Evolutionary conservation across 106 monocot species (phyloP).

Genomic region (Dioscorea zingiberensis): DNA sequence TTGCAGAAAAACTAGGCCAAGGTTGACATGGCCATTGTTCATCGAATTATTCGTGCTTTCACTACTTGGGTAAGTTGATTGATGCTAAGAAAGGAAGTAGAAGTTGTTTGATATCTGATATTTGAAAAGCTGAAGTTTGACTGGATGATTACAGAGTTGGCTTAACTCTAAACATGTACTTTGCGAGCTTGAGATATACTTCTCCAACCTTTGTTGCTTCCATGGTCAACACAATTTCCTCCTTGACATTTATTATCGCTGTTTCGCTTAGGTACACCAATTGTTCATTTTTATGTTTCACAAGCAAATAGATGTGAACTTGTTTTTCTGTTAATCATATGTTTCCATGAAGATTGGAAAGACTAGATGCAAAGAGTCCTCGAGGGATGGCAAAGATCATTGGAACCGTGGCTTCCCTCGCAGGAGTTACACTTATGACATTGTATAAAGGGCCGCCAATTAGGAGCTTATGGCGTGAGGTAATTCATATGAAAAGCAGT

Average conservation of each 20-base stretch:
- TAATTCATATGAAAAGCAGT: constrained; percentile 51
- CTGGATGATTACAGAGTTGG: constrained; percentile 44
- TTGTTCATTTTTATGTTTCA: not conserved
- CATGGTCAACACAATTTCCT: constrained; percentile 75
- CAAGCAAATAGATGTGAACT: not conserved
- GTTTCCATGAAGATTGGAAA: constrained; percentile 50
- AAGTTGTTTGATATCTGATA: not conserved
- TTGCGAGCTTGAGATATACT: constrained; percentile 78
- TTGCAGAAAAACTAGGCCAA: constrained; percentile 69
- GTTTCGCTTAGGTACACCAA: constrained; percentile 51
- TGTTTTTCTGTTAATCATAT: not conserved
- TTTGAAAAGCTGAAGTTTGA: not conserved
- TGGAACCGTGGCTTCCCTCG: constrained; percentile 68
- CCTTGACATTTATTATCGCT: constrained; percentile 82
- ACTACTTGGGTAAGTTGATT: constrained; percentile 54
- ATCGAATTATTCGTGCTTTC: constrained; percentile 79
- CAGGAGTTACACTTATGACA: constrained; percentile 82
- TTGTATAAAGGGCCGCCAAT: constrained; percentile 67
- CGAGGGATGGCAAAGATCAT: constrained; percentile 64
- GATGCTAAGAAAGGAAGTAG: not conserved
- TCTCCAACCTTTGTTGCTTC: constrained; percentile 74
- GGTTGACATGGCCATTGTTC: constrained; percentile 77
- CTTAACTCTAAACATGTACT: constrained; percentile 88
- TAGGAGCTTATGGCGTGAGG: constrained; percentile 35
- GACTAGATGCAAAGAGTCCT: constrained; percentile 41